Percentiles rank a stretch among this genome's conserved stretches.
phyloP scores from a whole-genome alignment of 2,329 filamentous ascomycete species.

The Capronia epimyces region DNA sequence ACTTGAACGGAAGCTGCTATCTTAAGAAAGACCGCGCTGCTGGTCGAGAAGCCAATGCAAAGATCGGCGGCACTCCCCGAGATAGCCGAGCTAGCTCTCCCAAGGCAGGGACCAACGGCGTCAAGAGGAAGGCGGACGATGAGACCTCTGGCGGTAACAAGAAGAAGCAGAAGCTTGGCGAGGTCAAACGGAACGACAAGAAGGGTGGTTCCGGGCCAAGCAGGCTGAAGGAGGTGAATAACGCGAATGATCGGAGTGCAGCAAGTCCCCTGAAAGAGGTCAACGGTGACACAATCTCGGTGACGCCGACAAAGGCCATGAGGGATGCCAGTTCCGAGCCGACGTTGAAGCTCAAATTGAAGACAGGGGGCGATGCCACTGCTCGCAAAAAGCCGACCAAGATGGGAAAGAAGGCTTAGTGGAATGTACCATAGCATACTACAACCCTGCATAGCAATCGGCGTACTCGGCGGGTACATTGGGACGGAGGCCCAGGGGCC shows the following conservation, averaged over 20 bases:
- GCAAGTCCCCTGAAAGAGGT: constrained; percentile 24
- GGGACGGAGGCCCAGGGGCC: too few species aligned
- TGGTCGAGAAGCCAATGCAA: constrained; percentile 28
- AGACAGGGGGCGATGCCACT: constrained; percentile 8
- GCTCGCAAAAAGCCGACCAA: constrained; percentile 20
- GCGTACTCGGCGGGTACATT: not conserved
- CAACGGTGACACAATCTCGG: constrained; percentile 26
- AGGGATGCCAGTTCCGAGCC: constrained; percentile 23
- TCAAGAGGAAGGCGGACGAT: constrained; percentile 28
- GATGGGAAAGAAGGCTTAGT: constrained; percentile 17
- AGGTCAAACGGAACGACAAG: constrained; percentile 23
- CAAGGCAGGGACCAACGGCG: constrained; percentile 24
- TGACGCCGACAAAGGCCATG: constrained; percentile 23
- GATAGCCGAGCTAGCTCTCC: constrained; percentile 29
- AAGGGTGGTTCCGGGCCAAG: constrained; percentile 22
- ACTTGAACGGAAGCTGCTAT: constrained; percentile 28
- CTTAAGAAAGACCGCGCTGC: constrained; percentile 28
- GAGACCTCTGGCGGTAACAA: constrained; percentile 19
- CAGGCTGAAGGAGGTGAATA: constrained; percentile 26
- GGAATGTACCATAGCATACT: not conserved
- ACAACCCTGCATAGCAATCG: constrained; percentile 5
- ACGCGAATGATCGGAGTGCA: constrained; percentile 17
- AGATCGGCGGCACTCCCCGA: constrained; percentile 27
- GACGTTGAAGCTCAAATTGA: constrained; percentile 27
- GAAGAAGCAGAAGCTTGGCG: constrained; percentile 26